These are phyloP conservation scores for Chenopodium album DNA, from an alignment of 148 eudicot species.

Conservation along the genomic window DNA sequence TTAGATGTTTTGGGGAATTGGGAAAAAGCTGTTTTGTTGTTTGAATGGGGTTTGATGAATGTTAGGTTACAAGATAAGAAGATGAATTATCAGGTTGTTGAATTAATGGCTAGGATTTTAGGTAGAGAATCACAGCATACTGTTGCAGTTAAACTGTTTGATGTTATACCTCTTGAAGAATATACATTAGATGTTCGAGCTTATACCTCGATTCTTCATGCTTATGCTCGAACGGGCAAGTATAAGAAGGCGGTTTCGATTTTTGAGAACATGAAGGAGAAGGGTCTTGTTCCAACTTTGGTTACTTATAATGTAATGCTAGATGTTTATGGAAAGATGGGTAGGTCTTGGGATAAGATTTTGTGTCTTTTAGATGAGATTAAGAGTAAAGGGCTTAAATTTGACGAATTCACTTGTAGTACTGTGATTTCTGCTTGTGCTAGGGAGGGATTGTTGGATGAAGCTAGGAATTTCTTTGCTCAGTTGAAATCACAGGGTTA, in stretches of 20 bases:
- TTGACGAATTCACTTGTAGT: conserved; percentile 90
- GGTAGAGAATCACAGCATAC: conserved; percentile 77
- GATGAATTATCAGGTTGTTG: conserved; percentile 57
- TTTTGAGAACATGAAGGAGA: conserved; percentile 50
- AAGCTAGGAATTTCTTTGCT: conserved; percentile 68
- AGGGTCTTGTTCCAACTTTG: conserved; percentile 62
- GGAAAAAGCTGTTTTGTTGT: conserved; percentile 62
- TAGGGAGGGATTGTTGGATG: conserved; percentile 82
- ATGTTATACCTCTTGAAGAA: conserved; percentile 56
- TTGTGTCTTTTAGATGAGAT: conserved; percentile 65
- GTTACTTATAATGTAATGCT: conserved; percentile 67
- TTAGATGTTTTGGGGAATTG: conserved; percentile 65
- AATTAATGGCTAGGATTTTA: conserved; percentile 67
- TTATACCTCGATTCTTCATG: conserved; percentile 63
- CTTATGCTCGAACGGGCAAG: conserved; percentile 68
- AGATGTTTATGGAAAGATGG: conserved; percentile 78
- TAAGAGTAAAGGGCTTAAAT: conserved; percentile 52
- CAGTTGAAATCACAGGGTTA: conserved; percentile 59
- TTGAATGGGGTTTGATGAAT: conserved; percentile 68
- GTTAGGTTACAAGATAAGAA: conserved; percentile 25
- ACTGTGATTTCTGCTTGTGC: conserved; percentile 93
- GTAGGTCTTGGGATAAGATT: conserved; percentile 73
- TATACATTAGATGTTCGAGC: conserved; percentile 67
- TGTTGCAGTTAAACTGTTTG: conserved; percentile 64
- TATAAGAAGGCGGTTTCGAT: conserved; percentile 57